Base-by-base conservation (phyloP, 202 grass and related monocot species). In the Saccharum hybrid region DNA sequence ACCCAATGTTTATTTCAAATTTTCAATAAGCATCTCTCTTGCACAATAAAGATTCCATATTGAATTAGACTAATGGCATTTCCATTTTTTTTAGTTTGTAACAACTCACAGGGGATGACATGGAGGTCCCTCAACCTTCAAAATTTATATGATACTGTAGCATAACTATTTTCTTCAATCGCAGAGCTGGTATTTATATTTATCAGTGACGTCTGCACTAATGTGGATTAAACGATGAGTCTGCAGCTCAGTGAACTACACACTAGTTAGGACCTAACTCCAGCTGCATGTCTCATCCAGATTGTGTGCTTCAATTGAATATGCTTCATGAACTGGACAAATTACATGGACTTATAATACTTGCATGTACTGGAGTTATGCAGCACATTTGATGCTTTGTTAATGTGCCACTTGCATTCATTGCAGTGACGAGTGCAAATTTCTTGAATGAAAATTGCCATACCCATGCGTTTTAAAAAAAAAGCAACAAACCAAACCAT, bases 311-410 rank as follows among this genome's bases (percentile, higher is more conserved):
- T 19, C 48, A 60, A 43, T 85, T 86, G 42, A 52, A 72, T 63
- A 66, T 66, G 16, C 54, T 62, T 26, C 22, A 57, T 77, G 19
- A 61, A 82, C 37, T 38, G 3, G 23, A 31, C 16, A 51, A 72
- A 82, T 42, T 79, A 42, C 60, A 86, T 83, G 39, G 69, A 61
- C 18, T 75, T 69, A 16, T 79, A 63, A 42, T 86, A 18, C 39
- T 74, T 66, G 60, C 59, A 78, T 66, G 8, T 45, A 62, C 21
- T 73, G 30, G 63, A 63, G 81, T 52, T 71, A 33, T n/a, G 63
- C 14, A 63, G 34, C 39, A 63, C 67, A 40, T 80, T 79, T 26
- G 6, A 10, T 70, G 40, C 8, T 61, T 63, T 65, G 71, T 54
- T 83, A 62, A 48, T 19, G 43, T 48, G 10, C 31, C 7, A 70